Evolutionary conservation across 2,329 filamentous ascomycete species (phyloP).

Genomic region (Pyrenochaeta sp.): DNA sequence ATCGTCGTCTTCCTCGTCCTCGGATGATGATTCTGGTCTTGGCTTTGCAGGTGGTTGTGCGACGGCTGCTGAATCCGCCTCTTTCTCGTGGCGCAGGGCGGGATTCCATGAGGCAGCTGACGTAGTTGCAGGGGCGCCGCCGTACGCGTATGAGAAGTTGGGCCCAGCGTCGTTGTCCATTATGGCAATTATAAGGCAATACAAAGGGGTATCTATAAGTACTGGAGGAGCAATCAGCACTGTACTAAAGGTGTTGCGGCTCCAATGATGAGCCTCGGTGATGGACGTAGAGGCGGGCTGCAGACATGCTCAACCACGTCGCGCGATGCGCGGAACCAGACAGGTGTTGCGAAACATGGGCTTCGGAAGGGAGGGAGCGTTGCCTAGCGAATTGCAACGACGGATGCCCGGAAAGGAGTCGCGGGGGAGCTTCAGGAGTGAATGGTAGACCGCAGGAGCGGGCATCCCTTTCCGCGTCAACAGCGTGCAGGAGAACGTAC

Average conservation of each 20-base stretch:
- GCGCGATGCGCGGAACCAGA: background rate
- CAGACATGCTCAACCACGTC: background rate
- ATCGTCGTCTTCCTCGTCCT: conserved; percentile 18
- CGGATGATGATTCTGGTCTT: conserved; percentile 25
- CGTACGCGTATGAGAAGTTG: conserved; percentile 53
- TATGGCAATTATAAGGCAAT: conserved; percentile 34
- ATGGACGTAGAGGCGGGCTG: conserved; percentile 5
- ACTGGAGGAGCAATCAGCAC: conserved; percentile 39
- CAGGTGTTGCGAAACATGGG: background rate
- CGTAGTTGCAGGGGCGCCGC: conserved; percentile 28
- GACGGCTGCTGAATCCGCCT: conserved; percentile 15
- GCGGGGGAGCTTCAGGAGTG: conserved; percentile 3
- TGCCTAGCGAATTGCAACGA: background rate
- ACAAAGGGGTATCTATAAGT: conserved; percentile 46
- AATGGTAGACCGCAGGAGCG: conserved; percentile 11
- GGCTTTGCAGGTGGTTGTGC: conserved; percentile 18
- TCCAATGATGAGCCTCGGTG: conserved; percentile 15
- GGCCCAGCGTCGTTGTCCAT: conserved; percentile 49
- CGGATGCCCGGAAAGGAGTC: background rate
- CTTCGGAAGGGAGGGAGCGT: background rate
- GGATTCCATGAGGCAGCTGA: conserved; percentile 62
- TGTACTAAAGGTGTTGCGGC: conserved; percentile 5
- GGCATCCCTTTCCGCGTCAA: conserved; percentile 37
- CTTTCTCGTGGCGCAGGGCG: conserved; percentile 58
- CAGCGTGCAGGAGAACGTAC: conserved; percentile 29